Base-by-base conservation (phyloP, 441 rosid genomes). In the Gossypium schwendimanii region DNA sequence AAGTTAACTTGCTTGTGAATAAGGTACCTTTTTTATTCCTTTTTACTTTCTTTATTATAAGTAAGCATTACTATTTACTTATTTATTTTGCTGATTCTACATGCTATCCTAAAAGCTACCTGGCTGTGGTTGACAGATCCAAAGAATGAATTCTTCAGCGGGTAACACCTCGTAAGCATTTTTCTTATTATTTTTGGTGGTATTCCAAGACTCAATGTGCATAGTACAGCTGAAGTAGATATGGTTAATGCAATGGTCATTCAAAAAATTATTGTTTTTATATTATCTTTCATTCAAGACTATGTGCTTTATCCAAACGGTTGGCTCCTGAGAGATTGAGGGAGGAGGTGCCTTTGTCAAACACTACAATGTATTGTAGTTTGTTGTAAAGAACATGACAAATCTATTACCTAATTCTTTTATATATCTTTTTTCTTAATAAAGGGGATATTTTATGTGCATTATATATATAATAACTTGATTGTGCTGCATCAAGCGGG, bases 1-100 rank as follows among this genome's bases (percentile, higher is more conserved):
- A 95, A 90, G 98, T 93, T 59, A 90, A 89, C 88, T 73, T 95
- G 84, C 97, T 95, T 70, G 99, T 95, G 77, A 91, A 93, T 84
- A 88, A 93, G 98, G 98, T 95, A 79, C 28, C 45, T 17, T 21
- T 21, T 23, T 67, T 24, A 1, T 41, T 31, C 41, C 45, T n/a
- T 6, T 33, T 31, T 4, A 3, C 3, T 8, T 3, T 47, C 0
- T 21, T 65, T 14, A 47, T 14, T 44, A 6, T 12, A 12, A 44
- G 49, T 12, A 64, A 41, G 24, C n/a, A 63, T 44, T 3, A 21
- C 12, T 21, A 24, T 49, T 26, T 20, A 50, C 18, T 20, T 24
- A 12, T 23, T 17, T 18, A 9, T 36, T n/a, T 28, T n/a, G 17
- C n/a, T 50, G 62, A 20, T 63, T 11, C 39, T 1, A 2, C 20